Base-by-base conservation (phyloP, 139 green algal genomes). In the Monoraphidium neglectum region DNA sequence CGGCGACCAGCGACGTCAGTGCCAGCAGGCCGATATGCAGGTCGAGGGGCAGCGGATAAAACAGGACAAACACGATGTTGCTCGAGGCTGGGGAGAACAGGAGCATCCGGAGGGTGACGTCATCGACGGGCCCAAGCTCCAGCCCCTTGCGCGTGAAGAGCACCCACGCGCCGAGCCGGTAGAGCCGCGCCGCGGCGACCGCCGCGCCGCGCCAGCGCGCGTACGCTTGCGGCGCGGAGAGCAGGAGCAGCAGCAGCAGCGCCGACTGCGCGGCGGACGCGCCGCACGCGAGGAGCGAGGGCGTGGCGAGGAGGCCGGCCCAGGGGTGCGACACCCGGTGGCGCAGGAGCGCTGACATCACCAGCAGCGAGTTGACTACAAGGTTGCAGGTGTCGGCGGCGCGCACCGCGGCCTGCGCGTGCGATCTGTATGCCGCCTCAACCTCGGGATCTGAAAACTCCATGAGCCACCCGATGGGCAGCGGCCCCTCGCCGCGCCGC, bases 1-100 rank as follows among this genome's bases (percentile, higher is more conserved):
- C 43, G 43, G 73, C 49, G 43, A 73, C 73, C 3, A 73, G 12
- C 2, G 73, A 72, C 23, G 72, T 62, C 26, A 79, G 16, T 35
- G 46, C 63, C 63, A 79, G 49, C 49, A 79, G 66, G n/a, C 66
- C 62, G 33, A 73, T 13, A 43, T 79, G 73, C 35, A 57, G 12
- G 16, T 33, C 43, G 24, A 79, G 63, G 13, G 73, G 73, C 33
- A 79, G 63, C 37, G 73, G 63, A 35, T 68, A 79, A 49, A 79
- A 79, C 10, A 79, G 49, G 6, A 62, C 62, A 3, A 79, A 32
- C 73, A 62, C 72, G 2, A 79, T 37, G 35, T 67, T 79, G 73
- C 73, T 49, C 26, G 47, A 35, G 13, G 73, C 73, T 30, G 73
- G 73, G 5, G 73, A 79, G 26, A 79, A 12, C 15, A 79, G 63